Evolutionary conservation across 75 land plant genomes (phyloP).

Genomic region (Azolla pinnata): DNA sequence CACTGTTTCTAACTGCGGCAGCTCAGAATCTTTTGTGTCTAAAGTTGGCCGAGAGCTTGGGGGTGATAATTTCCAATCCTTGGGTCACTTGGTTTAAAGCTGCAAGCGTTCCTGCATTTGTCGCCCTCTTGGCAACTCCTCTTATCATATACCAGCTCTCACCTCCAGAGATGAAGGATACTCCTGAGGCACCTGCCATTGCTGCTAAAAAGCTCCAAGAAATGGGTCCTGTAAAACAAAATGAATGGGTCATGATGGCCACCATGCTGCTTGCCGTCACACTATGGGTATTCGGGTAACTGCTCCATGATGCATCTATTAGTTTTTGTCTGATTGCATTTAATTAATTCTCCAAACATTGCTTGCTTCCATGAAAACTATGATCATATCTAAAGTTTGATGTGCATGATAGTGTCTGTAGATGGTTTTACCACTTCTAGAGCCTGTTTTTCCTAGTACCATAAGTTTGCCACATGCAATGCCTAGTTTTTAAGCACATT

Average conservation of each 20-base stretch:
- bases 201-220: constrained; percentile 61
- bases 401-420: too few relatives aligned
- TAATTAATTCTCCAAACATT: too few relatives aligned
- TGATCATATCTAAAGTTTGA: too few relatives aligned
- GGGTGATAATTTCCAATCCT: constrained; percentile 69
- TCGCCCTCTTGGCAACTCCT: constrained; percentile 69
- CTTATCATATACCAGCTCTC: constrained; percentile 69
- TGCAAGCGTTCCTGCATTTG: constrained; percentile 83
- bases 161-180: constrained; percentile 94
- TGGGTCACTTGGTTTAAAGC: constrained; percentile 97
- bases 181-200: constrained; percentile 96
- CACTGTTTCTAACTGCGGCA: constrained; percentile 96
- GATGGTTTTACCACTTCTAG: too few relatives aligned
- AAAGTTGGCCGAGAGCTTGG: constrained; percentile 90
- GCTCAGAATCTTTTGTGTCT: constrained; percentile 97
- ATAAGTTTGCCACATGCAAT: too few relatives aligned
- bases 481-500: too few relatives aligned
- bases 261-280: constrained; percentile 99
- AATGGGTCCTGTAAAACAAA: constrained; percentile 83
- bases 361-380: too few relatives aligned
- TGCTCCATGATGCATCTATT: too few relatives aligned
- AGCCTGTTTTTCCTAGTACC: too few relatives aligned
- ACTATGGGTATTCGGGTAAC: constrained; percentile 93
- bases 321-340: not conserved
- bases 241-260: constrained; percentile 92